Conservation (phyloP, 176 grass and related monocot genomes). For the Triticum dicoccoides region DNA sequence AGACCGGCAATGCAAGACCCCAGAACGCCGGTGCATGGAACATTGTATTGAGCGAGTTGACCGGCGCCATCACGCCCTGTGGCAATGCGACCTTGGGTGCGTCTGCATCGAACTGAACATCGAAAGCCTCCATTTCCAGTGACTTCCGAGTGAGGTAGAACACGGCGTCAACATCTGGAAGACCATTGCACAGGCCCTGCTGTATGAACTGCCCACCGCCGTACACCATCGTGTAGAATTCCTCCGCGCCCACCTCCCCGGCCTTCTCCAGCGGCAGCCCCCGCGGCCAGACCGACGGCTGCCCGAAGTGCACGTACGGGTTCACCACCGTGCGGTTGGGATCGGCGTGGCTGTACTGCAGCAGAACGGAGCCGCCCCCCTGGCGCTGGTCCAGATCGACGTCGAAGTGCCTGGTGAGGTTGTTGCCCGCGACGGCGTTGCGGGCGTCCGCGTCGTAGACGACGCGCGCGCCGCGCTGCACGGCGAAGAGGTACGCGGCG, state of each 20-base stretch:
- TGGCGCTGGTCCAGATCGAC: slow-evolving; percentile 56
- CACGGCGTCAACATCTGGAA: slow-evolving; percentile 76
- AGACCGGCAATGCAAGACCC: slow-evolving; percentile 73
- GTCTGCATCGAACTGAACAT: slow-evolving; percentile 53
- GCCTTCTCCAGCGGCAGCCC: slow-evolving; percentile 79
- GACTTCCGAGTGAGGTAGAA: slow-evolving; percentile 96
- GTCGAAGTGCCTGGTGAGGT: slow-evolving; percentile 64
- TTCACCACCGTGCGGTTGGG: slow-evolving; percentile 82
- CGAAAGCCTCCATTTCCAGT: slow-evolving; percentile 35
- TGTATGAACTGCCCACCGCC: slow-evolving; percentile 82
- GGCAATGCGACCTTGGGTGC: slow-evolving; percentile 82
- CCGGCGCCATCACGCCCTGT: slow-evolving; percentile 69
- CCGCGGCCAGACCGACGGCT: slow-evolving; percentile 84
- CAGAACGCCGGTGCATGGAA: slow-evolving; percentile 91
- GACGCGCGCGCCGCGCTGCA: slow-evolving; percentile 81
- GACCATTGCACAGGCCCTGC: slow-evolving; percentile 79
- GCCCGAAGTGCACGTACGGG: slow-evolving; percentile 86
- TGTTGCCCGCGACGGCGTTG: slow-evolving; percentile 44
- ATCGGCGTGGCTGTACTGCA: slow-evolving; percentile 90
- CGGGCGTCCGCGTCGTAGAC: slow-evolving; percentile 84
- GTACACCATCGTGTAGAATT: slow-evolving; percentile 82
- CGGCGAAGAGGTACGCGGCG: slow-evolving; percentile 77
- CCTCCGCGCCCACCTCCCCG: slow-evolving; percentile 63
- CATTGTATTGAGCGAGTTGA: slow-evolving; percentile 77
- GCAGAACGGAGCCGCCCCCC: slow-evolving; percentile 45